Base-by-base conservation (phyloP, 1,139 yeast species). In the Suhomyces bokatorum region DNA sequence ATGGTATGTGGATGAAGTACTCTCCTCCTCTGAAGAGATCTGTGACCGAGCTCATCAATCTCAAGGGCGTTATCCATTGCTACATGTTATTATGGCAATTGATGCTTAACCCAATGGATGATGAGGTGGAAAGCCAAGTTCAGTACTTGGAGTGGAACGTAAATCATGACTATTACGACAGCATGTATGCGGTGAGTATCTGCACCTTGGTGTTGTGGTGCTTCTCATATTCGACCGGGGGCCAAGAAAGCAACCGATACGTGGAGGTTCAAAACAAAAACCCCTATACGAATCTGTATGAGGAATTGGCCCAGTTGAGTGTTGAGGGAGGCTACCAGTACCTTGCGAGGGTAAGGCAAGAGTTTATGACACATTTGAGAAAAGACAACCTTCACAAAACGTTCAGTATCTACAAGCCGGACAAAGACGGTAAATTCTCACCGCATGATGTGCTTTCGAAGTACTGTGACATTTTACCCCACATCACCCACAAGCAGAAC, bases 1-100 rank as follows among this genome's bases (percentile, higher is more conserved):
- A 60, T 42, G 60, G 57, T 33, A 79, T 78, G 53, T 84, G 85
- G 84, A 36, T 53, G 35, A 56, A 57, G 26, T 51, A 51, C 17
- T 47, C 56, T 3, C 40, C 16, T n/a, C 47, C 55, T 11, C 43
- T 44, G 5, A 52, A 57, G 28, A 52, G 57, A 11, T 44, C 57
- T 9, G 47, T 53, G 17, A 74, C 52, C 37, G 73, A 71, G 34
- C 42, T 63, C 37, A 60, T 68, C 17, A 72, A 72, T 49, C 50
- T 66, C 32, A 63, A 73, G 31, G 58, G 81, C 37, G 79, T 83
- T n/a, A 68, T 84, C 7, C 87, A 83, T 58, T 82, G 87, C 47
- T 83, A 79, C 56, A 66, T 82, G 56, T 67, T 80, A 35, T 60
- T 83, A 17, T 83, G 86, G 78, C 86, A 83, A 49, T 71, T 81